phyloP scores from a whole-genome alignment of 1,284 basidiomycete genomes.

The Ganoderma lingzhi region DNA sequence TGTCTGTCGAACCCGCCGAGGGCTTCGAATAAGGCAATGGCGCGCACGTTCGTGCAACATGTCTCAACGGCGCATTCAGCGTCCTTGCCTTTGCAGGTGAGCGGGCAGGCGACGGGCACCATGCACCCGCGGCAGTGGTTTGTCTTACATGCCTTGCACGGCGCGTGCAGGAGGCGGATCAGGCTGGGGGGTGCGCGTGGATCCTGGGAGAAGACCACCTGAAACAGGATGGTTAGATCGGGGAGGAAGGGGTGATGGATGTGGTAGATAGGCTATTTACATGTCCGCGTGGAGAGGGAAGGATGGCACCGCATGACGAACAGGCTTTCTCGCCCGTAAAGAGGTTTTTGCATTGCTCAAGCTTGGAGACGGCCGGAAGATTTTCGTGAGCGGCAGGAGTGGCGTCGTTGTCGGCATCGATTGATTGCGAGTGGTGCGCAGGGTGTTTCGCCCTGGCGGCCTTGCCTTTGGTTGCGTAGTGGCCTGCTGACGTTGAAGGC shows the following conservation, averaged over 20 bases:
- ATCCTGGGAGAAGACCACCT: slow-evolving; percentile 52
- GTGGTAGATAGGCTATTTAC: slow-evolving; percentile 20
- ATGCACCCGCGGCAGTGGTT: slow-evolving; percentile 61
- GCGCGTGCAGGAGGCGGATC: slow-evolving; percentile 50
- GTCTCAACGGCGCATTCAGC: slow-evolving; percentile 46
- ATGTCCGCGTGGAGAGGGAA: slow-evolving; percentile 31
- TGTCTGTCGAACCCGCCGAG: slow-evolving; percentile 57
- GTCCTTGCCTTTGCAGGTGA: slow-evolving; percentile 50
- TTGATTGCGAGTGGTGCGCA: neutral
- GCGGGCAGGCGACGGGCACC: slow-evolving; percentile 45
- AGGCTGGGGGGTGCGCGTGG: slow-evolving; percentile 44
- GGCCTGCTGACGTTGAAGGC: neutral
- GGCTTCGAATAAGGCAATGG: slow-evolving; percentile 57
- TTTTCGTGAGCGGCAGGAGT: neutral
- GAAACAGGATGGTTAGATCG: neutral
- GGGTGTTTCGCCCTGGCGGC: slow-evolving; percentile 20
- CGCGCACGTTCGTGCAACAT: slow-evolving; percentile 57
- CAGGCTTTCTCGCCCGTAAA: slow-evolving; percentile 30
- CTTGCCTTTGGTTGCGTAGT: slow-evolving; percentile 15
- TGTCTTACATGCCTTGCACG: slow-evolving; percentile 51
- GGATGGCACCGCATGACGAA: slow-evolving; percentile 20
- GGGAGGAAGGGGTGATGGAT: neutral
- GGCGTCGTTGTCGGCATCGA: neutral
- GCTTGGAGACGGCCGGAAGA: slow-evolving; percentile 16
- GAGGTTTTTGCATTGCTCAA: slow-evolving; percentile 24